Percentiles rank a stretch among this genome's conserved stretches.
Evolutionary conservation across 2,329 filamentous ascomycete species (phyloP).

Genomic region (Sclerotinia trifoliorum): DNA sequence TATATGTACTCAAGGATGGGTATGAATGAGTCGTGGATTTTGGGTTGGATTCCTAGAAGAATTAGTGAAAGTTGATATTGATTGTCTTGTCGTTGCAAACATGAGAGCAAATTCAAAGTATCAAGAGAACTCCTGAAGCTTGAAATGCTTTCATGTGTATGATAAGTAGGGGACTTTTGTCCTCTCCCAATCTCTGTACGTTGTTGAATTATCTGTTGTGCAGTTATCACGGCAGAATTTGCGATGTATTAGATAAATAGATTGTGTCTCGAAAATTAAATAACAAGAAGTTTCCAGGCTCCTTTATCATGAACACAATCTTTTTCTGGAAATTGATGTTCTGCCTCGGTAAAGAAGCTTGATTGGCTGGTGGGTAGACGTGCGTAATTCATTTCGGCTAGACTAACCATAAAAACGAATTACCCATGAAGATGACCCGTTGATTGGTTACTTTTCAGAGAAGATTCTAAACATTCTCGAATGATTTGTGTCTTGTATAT

Average conservation of each 20-base stretch:
- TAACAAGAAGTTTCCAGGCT: background rate
- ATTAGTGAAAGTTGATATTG: slow-evolving; percentile 19
- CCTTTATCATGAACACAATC: background rate
- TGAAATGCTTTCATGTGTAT: background rate
- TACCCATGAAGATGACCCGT: background rate
- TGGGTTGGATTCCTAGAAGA: slow-evolving; percentile 11
- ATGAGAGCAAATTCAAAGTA: background rate
- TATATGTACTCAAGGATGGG: background rate
- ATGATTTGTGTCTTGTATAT: background rate
- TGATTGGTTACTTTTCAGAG: background rate
- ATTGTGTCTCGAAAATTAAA: slow-evolving; percentile 2
- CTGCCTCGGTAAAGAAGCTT: background rate
- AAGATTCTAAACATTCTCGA: slow-evolving; percentile 16
- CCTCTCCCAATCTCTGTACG: background rate
- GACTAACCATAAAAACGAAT: background rate
- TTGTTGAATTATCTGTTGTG: background rate
- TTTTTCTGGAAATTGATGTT: slow-evolving; percentile 4
- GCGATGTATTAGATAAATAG: background rate
- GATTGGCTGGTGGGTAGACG: background rate
- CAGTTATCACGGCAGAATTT: background rate
- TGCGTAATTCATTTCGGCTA: background rate
- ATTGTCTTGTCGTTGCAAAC: background rate
- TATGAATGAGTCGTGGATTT: background rate
- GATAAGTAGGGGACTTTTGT: background rate
- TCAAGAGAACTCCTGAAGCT: background rate